Conservation (phyloP, 2,329 filamentous ascomycete species). For the Claviceps capensis region DNA sequence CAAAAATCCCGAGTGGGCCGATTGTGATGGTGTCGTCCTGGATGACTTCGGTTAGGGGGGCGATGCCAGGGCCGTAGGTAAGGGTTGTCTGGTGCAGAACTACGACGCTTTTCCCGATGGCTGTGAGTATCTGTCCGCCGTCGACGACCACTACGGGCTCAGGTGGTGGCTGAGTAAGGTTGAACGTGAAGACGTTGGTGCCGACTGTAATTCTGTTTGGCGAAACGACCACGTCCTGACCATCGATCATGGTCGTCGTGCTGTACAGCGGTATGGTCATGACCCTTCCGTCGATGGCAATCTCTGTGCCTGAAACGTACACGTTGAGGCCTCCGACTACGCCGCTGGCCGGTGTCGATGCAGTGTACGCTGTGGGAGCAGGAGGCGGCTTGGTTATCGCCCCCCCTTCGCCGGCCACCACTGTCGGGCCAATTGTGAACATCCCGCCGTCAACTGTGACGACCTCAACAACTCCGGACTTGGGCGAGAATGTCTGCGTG, state of each 20-base stretch:
- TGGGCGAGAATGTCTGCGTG: slow-evolving; percentile 28
- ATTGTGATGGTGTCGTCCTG: slow-evolving; percentile 38
- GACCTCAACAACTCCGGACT: slow-evolving; percentile 23
- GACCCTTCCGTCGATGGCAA: slow-evolving; percentile 27
- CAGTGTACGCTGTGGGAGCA: slow-evolving; percentile 15
- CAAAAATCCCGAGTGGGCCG: slow-evolving; percentile 29
- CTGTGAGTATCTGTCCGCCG: slow-evolving; percentile 34
- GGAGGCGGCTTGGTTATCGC: slow-evolving; percentile 28
- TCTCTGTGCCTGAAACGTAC: slow-evolving; percentile 25
- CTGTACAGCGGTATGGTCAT: slow-evolving; percentile 26
- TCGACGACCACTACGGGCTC: slow-evolving; percentile 30
- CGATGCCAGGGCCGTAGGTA: slow-evolving; percentile 27
- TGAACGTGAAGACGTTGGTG: slow-evolving; percentile 24
- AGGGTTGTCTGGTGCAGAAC: slow-evolving; percentile 29
- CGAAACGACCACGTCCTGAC: slow-evolving; percentile 20
- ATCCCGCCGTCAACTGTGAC: slow-evolving; percentile 27
- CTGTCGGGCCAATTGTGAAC: slow-evolving; percentile 35
- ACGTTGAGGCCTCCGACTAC: slow-evolving; percentile 27
- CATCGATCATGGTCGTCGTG: slow-evolving; percentile 21
- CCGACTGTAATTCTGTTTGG: slow-evolving; percentile 22
- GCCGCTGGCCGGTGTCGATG: slow-evolving; percentile 23
- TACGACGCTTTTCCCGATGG: slow-evolving; percentile 25
- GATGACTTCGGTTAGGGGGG: slow-evolving; percentile 25
- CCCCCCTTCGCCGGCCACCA: slow-evolving; percentile 29
- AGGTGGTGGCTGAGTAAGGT: slow-evolving; percentile 15